These are phyloP conservation scores for Diaporthe citri DNA, from an alignment of 2,329 filamentous ascomycete genomes.

Conservation along the genomic window DNA sequence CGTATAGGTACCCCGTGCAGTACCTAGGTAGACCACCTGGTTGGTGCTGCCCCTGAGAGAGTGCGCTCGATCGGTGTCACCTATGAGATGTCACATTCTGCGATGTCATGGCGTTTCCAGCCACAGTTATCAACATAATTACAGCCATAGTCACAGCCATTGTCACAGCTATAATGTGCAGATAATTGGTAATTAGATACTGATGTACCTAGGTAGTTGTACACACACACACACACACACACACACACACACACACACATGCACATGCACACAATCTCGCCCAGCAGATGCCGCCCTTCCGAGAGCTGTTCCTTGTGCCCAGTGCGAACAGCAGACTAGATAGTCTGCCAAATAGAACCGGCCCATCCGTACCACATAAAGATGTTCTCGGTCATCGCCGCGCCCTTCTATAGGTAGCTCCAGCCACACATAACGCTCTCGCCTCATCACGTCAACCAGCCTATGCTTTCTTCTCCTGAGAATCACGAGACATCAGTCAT, in stretches of 20 bases:
- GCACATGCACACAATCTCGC: not conserved
- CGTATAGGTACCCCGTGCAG: not conserved
- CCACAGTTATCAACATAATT: not conserved
- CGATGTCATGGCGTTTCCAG: not conserved
- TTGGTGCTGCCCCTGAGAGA: not conserved
- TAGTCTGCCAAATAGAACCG: not conserved
- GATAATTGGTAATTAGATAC: not conserved
- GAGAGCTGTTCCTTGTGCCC: not conserved
- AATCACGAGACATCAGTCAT: not conserved
- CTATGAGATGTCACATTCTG: slow-evolving; percentile 19
- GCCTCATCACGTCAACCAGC: too few relatives aligned
- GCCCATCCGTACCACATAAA: slow-evolving; percentile 18
- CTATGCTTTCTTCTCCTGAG: not conserved
- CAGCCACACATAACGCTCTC: slow-evolving; percentile 18
- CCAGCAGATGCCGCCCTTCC: slow-evolving; percentile 1
- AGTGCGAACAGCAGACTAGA: slow-evolving; percentile 1
- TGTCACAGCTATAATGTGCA: not conserved
- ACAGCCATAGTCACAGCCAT: not conserved
- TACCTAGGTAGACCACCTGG: not conserved
- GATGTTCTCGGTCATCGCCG: slow-evolving; percentile 25
- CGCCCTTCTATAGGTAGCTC: not conserved
- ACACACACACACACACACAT: not conserved
- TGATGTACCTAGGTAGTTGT: not conserved
- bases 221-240: slow-evolving; percentile 1
- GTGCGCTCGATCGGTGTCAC: slow-evolving; percentile 6